These are phyloP conservation scores for Mimosa pudica DNA, from an alignment of 306 rosid species.

Conservation along the genomic window DNA sequence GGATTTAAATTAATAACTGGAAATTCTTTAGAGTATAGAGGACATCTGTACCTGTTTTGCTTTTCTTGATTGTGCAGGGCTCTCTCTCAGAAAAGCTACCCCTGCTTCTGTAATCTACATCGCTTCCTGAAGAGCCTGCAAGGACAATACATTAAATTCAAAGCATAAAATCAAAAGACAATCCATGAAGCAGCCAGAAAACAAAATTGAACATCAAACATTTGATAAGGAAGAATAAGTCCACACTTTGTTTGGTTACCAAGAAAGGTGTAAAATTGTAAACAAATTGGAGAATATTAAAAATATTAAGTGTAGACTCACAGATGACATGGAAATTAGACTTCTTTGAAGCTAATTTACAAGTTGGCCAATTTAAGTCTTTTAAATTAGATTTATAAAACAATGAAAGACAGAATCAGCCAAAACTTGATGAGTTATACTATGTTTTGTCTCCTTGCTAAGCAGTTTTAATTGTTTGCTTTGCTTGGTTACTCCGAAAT, in stretches of 20 bases:
- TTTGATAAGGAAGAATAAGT: conserved; percentile 28
- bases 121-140: conserved; percentile 65
- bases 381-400: conserved; percentile 2
- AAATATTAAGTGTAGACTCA: conserved; percentile 22
- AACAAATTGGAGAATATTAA: neutral
- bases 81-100: conserved; percentile 97
- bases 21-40: neutral
- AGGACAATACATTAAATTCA: conserved; percentile 35
- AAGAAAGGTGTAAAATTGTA: conserved; percentile 33
- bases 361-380: conserved; percentile 7
- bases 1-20: conserved; percentile 7
- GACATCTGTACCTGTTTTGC: conserved; percentile 80
- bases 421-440: conserved; percentile 34
- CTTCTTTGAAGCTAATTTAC: conserved; percentile 11
- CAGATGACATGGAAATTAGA: conserved; percentile 12
- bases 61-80: conserved; percentile 84
- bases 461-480: conserved; percentile 1
- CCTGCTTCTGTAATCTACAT: conserved; percentile 76
- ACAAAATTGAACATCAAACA: conserved; percentile 8
- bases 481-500: conserved; percentile 23
- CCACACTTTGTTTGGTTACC: conserved; percentile 36
- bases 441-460: conserved; percentile 21
- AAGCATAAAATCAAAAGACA: neutral
- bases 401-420: conserved; percentile 19
- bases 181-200: conserved; percentile 26